Evolutionary conservation across 345 rosid genomes (phyloP).

Genomic region (Rhodamnia rubescens): DNA sequence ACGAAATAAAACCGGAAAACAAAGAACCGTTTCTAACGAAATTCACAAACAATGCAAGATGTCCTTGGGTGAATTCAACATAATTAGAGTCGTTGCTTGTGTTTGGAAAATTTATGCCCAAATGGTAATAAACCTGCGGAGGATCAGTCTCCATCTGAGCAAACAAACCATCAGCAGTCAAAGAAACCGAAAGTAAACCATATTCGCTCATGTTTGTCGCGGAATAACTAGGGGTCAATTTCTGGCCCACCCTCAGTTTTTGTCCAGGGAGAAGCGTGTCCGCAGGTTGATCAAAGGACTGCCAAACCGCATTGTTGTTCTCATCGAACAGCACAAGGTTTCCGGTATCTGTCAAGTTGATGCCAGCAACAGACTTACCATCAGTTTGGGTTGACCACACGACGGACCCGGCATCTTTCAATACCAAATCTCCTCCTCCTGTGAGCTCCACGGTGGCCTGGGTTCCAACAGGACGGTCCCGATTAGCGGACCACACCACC

Average conservation of each 20-base stretch:
- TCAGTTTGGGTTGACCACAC: conserved; percentile 11
- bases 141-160: conserved; percentile 3
- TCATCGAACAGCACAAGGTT: conserved; percentile 6
- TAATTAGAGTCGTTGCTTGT: not conserved
- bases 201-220: not conserved
- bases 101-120: not conserved
- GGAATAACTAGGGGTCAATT: not conserved
- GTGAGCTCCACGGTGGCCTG: not conserved
- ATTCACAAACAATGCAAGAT: not conserved
- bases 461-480: not conserved
- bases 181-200: conserved; percentile 1
- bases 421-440: not conserved
- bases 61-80: not conserved
- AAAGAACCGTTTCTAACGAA: not conserved
- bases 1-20: not conserved
- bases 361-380: not conserved
- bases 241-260: not conserved
- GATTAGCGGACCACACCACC: conserved; percentile 19
- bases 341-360: conserved; percentile 1
- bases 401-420: not conserved
- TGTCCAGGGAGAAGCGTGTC: conserved; percentile 6
- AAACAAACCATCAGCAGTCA: not conserved
- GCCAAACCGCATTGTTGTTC: conserved; percentile 3
- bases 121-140: not conserved
- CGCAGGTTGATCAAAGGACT: conserved; percentile 13